phyloP scores from a whole-genome alignment of 805 yeast species.

The Candida yuanshanica region DNA sequence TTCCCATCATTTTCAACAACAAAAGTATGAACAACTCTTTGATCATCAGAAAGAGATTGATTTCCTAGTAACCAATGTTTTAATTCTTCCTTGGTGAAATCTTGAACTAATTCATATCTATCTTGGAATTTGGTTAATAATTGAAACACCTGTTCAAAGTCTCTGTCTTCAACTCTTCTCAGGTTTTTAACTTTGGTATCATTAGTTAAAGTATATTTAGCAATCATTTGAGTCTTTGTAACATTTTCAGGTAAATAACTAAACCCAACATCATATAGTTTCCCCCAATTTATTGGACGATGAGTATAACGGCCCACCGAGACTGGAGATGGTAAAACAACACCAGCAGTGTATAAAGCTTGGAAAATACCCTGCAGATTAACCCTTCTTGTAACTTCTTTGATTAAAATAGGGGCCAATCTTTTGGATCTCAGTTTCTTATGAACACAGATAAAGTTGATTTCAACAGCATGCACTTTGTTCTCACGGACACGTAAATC shows the following conservation, averaged over 20 bases:
- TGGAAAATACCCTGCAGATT: slow-evolving; percentile 86
- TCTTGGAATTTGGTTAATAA: slow-evolving; percentile 59
- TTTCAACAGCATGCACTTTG: slow-evolving; percentile 66
- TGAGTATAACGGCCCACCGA: slow-evolving; percentile 86
- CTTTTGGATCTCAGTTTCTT: slow-evolving; percentile 91
- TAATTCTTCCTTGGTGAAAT: slow-evolving; percentile 63
- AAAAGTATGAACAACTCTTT: slow-evolving; percentile 62
- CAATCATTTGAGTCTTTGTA: slow-evolving; percentile 67
- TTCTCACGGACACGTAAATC: slow-evolving; percentile 54
- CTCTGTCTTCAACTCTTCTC: slow-evolving; percentile 45
- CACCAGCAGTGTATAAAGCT: slow-evolving; percentile 92
- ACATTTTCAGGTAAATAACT: slow-evolving; percentile 69
- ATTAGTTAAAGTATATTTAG: slow-evolving; percentile 56
- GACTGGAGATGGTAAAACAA: slow-evolving; percentile 87
- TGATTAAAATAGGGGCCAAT: slow-evolving; percentile 88
- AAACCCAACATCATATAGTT: slow-evolving; percentile 85
- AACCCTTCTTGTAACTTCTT: slow-evolving; percentile 90
- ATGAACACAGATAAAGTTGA: slow-evolving; percentile 91
- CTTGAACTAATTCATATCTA: slow-evolving; percentile 69
- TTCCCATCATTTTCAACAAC: slow-evolving; percentile 63
- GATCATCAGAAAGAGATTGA: slow-evolving; percentile 27
- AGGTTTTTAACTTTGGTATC: slow-evolving; percentile 47
- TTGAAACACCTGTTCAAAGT: slow-evolving; percentile 56
- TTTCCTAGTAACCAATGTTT: slow-evolving; percentile 76
- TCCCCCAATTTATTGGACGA: slow-evolving; percentile 90